Conservation (phyloP, 257 asterid species). For the Solanum habrochaites region DNA sequence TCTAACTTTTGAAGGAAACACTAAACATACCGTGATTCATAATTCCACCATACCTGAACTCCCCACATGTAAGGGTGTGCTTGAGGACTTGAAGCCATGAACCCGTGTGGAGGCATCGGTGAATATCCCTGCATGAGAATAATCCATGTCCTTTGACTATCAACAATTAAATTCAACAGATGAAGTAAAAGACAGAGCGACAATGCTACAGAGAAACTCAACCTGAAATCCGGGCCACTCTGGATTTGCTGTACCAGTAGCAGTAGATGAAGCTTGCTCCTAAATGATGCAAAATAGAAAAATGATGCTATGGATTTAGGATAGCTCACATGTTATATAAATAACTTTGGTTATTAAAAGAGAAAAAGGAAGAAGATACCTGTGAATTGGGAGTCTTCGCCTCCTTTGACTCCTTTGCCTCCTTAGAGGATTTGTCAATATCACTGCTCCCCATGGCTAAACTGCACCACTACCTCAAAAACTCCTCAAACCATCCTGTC, state of each 20-base stretch:
- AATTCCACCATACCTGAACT: constrained; percentile 52
- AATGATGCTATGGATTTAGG: background rate
- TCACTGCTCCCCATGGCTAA: constrained; percentile 71
- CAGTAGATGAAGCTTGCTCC: constrained; percentile 66
- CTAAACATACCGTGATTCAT: background rate
- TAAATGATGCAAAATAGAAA: constrained; percentile 2
- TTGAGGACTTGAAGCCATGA: constrained; percentile 76
- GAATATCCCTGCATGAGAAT: constrained; percentile 58
- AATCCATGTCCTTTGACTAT: constrained; percentile 8
- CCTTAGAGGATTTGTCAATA: constrained; percentile 73
- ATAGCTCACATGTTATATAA: background rate
- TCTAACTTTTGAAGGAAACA: background rate
- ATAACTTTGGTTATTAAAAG: background rate
- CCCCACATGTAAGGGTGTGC: constrained; percentile 98
- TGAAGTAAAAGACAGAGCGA: constrained; percentile 1
- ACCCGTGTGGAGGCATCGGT: constrained; percentile 86
- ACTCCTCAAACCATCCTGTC: constrained; percentile 33
- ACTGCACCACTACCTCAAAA: constrained; percentile 15
- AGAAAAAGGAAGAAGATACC: constrained; percentile 14
- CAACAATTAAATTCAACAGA: background rate
- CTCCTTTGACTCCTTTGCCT: constrained; percentile 71
- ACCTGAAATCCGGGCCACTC: constrained; percentile 99
- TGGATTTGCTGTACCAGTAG: constrained; percentile 49
- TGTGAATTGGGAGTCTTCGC: constrained; percentile 55
- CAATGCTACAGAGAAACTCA: constrained; percentile 3